Conservation (phyloP, 352 stramenopile genomes). For the Paralagenidium karlingii region DNA sequence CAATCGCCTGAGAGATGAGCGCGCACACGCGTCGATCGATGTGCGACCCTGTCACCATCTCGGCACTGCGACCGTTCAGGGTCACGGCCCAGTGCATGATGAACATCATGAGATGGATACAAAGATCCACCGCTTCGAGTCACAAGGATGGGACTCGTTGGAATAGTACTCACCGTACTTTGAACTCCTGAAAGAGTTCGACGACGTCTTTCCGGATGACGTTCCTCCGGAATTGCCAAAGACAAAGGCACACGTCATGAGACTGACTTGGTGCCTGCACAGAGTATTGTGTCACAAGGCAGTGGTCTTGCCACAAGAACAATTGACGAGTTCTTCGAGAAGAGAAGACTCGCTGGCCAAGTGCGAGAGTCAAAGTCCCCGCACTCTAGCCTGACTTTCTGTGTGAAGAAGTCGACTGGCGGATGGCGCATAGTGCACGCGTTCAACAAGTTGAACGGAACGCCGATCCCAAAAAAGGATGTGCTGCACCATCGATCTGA, state of each 20-base stretch:
- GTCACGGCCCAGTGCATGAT: too few relatives aligned
- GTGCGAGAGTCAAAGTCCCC: slow-evolving; percentile 11
- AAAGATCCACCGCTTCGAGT: slow-evolving; percentile 6
- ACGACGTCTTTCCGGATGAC: slow-evolving; percentile 12
- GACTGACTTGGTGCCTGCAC: too few relatives aligned
- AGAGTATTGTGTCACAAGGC: too few relatives aligned
- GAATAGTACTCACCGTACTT: neutral
- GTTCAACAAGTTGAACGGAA: slow-evolving; percentile 2
- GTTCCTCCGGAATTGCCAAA: too few relatives aligned
- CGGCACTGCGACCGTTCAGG: too few relatives aligned
- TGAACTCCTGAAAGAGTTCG: neutral
- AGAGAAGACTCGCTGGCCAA: slow-evolving; percentile 1
- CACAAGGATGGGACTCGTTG: slow-evolving; percentile 4
- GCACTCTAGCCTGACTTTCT: slow-evolving; percentile 11
- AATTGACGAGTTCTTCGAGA: slow-evolving; percentile 2
- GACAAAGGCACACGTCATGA: too few relatives aligned
- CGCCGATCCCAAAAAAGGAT: neutral
- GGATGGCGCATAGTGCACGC: slow-evolving; percentile 3
- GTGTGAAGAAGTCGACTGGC: slow-evolving; percentile 9
- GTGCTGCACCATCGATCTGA: neutral
- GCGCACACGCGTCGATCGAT: too few relatives aligned
- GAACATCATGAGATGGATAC: too few relatives aligned
- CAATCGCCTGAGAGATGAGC: too few relatives aligned
- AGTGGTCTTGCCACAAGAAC: too few relatives aligned
- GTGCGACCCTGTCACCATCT: too few relatives aligned